These are phyloP conservation scores for Postia placenta DNA, from an alignment of 768 basidiomycete genomes.

Conservation along the genomic window DNA sequence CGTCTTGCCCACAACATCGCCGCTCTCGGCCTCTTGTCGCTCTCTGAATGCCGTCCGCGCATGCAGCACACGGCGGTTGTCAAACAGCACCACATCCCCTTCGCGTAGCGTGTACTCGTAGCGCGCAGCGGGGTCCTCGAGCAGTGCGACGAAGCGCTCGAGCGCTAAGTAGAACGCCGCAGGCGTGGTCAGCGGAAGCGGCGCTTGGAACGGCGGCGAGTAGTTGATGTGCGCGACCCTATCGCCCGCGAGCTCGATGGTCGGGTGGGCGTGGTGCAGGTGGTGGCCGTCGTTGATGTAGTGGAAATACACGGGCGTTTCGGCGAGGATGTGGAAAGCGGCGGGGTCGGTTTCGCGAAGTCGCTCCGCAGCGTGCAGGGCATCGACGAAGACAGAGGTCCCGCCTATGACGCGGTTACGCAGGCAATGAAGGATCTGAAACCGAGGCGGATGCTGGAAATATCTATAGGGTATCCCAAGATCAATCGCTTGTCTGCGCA, in stretches of 20 bases:
- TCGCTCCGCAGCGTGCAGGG: conserved; percentile 52
- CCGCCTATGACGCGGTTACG: conserved; percentile 83
- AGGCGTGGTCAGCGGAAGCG: conserved; percentile 52
- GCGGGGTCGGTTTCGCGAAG: conserved; percentile 42
- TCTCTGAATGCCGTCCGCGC: conserved; percentile 70
- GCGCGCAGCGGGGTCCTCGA: conserved; percentile 46
- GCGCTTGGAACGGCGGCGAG: conserved; percentile 92
- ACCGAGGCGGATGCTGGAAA: conserved; percentile 85
- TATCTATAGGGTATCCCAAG: conserved; percentile 60
- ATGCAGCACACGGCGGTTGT: conserved; percentile 87
- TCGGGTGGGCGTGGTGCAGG: conserved; percentile 64
- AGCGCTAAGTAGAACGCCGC: conserved; percentile 59
- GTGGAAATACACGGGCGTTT: conserved; percentile 74
- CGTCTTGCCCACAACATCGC: conserved; percentile 36
- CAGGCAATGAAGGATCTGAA: conserved; percentile 89
- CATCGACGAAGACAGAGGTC: conserved; percentile 82
- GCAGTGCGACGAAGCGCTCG: conserved; percentile 45
- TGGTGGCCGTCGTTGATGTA: conserved; percentile 91
- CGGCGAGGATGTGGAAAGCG: conserved; percentile 53
- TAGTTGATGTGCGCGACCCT: conserved; percentile 75
- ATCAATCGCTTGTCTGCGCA: background rate
- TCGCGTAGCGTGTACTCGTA: conserved; percentile 67
- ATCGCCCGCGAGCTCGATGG: conserved; percentile 53
- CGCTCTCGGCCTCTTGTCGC: conserved; percentile 26
- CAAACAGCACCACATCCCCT: conserved; percentile 86